Evolutionary conservation across 129 eudicot genomes (phyloP).

Genomic region (Artemisia tridentata): DNA sequence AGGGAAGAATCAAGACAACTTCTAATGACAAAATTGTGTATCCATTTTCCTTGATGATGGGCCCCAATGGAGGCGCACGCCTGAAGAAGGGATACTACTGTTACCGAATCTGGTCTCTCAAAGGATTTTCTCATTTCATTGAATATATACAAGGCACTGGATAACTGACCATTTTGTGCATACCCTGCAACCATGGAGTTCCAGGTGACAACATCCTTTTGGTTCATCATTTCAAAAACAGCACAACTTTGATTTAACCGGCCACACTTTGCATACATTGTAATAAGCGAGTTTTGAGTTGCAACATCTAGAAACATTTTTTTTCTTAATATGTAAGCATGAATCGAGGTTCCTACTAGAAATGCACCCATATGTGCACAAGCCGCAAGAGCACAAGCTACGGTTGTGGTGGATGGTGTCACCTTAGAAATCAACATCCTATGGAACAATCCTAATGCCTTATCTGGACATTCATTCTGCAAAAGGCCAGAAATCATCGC

Average conservation of each 20-base stretch:
- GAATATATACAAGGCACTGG: conserved; percentile 47
- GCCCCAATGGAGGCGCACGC: conserved; percentile 92
- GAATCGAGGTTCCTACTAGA: conserved; percentile 57
- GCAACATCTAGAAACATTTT: conserved; percentile 48
- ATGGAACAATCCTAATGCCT: conserved; percentile 48
- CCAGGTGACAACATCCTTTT: conserved; percentile 83
- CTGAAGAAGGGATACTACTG: conserved; percentile 79
- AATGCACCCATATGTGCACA: conserved; percentile 60
- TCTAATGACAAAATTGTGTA: conserved; percentile 63
- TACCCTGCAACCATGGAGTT: conserved; percentile 74
- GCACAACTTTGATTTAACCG: conserved; percentile 40
- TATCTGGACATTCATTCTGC: conserved; percentile 59
- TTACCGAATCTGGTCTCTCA: conserved; percentile 68
- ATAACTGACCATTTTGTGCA: conserved; percentile 71
- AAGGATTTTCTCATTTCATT: conserved; percentile 61
- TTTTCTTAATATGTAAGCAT: conserved; percentile 62
- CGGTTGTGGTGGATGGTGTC: conserved; percentile 54
- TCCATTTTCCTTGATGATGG: conserved; percentile 75
- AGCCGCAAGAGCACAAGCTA: conserved; percentile 76
- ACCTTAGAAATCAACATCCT: conserved; percentile 50
- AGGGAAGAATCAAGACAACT: conserved; percentile 48
- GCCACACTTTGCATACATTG: conserved; percentile 81
- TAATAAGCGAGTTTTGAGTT: conserved; percentile 73
- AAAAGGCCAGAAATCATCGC: conserved; percentile 91
- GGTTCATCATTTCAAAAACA: conserved; percentile 56